Evolutionary conservation across 2,329 filamentous ascomycete species (phyloP).

Genomic region (Lecanosticta acicola): DNA sequence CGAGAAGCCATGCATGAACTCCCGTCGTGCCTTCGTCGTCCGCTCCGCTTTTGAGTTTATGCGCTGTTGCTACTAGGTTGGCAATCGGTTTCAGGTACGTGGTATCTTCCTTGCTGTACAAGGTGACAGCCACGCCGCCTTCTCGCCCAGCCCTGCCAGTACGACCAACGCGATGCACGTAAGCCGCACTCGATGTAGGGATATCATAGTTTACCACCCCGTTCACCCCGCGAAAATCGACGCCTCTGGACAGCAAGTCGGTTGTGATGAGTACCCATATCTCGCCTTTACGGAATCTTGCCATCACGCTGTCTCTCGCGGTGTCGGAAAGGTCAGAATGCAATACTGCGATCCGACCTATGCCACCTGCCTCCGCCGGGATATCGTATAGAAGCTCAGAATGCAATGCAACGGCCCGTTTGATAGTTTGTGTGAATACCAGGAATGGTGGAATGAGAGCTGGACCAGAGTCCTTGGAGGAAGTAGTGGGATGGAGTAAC

Average conservation of each 20-base stretch:
- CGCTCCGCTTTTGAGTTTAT: slow-evolving; percentile 53
- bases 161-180: slow-evolving; percentile 88
- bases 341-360: slow-evolving; percentile 77
- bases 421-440: slow-evolving; percentile 94
- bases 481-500: slow-evolving; percentile 69
- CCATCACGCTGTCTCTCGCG: slow-evolving; percentile 74
- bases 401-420: slow-evolving; percentile 78
- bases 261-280: slow-evolving; percentile 97
- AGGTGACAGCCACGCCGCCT: slow-evolving; percentile 84
- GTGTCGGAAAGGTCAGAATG: slow-evolving; percentile 79
- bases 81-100: slow-evolving; percentile 84
- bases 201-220: slow-evolving; percentile 98
- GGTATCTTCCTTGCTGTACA: slow-evolving; percentile 94
- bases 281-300: slow-evolving; percentile 81
- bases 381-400: slow-evolving; percentile 93
- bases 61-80: slow-evolving; percentile 80
- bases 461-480: slow-evolving; percentile 49
- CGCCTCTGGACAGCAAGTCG: slow-evolving; percentile 81
- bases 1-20: slow-evolving; percentile 79
- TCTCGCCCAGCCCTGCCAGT: slow-evolving; percentile 83
- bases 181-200: slow-evolving; percentile 80
- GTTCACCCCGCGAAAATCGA: slow-evolving; percentile 93
- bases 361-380: slow-evolving; percentile 77
- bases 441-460: slow-evolving; percentile 79
- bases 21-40: slow-evolving; percentile 41